Conservation (phyloP, 2,329 filamentous ascomycete genomes). For the Pseudogymnoascus sp. region DNA sequence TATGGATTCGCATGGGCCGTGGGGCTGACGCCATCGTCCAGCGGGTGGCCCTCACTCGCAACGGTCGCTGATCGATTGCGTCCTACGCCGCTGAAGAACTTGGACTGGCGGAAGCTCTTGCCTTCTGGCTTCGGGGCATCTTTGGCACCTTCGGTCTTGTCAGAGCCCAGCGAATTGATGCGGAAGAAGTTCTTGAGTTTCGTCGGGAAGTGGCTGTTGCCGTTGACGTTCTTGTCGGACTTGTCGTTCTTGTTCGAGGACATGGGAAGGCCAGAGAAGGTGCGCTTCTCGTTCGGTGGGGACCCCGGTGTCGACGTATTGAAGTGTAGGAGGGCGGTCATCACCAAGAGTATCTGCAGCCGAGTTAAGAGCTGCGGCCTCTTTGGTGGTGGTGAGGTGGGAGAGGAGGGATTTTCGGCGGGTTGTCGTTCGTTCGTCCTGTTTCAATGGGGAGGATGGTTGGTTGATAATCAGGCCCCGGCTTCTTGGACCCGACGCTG, state of each 20-base stretch:
- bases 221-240: constrained; percentile 45
- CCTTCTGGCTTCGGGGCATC: constrained; percentile 29
- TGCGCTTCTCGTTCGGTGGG: constrained; percentile 27
- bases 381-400: not conserved
- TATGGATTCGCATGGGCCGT: constrained; percentile 95
- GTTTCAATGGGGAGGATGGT: constrained; percentile 4
- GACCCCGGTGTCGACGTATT: not conserved
- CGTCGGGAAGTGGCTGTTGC: constrained; percentile 56
- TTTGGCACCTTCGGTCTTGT: constrained; percentile 26
- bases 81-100: constrained; percentile 81
- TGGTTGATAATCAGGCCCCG: constrained; percentile 1
- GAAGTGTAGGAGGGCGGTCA: constrained; percentile 7
- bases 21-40: constrained; percentile 84
- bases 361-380: not conserved
- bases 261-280: constrained; percentile 28
- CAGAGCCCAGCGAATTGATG: constrained; percentile 47
- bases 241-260: constrained; percentile 14
- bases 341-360: constrained; percentile 1
- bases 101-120: constrained; percentile 67
- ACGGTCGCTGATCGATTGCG: constrained; percentile 86
- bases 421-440: not conserved
- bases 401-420: not conserved
- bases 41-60: constrained; percentile 82
- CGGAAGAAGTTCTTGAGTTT: constrained; percentile 66
- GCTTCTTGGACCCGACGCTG: not conserved